These are phyloP conservation scores for Nakaseomyces uthaithaninus DNA, from an alignment of 1,139 yeast genomes.

Conservation along the genomic window DNA sequence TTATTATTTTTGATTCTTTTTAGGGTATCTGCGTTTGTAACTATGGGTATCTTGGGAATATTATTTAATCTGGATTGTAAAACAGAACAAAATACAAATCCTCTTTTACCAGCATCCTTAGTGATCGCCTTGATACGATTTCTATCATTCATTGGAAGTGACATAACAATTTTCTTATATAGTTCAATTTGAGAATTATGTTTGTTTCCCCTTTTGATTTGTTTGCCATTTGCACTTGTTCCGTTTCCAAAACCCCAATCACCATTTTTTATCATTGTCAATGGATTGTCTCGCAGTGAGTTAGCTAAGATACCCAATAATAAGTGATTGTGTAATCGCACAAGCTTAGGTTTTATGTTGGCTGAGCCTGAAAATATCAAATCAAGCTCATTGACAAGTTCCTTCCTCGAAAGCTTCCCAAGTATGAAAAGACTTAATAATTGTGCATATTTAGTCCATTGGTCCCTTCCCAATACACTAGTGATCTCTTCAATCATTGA, in stretches of 20 bases:
- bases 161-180: slow-evolving; percentile 78
- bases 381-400: slow-evolving; percentile 38
- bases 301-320: slow-evolving; percentile 77
- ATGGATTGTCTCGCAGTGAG: slow-evolving; percentile 49
- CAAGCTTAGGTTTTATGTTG: slow-evolving; percentile 14
- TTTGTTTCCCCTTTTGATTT: slow-evolving; percentile 24
- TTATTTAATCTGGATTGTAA: slow-evolving; percentile 76
- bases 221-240: slow-evolving; percentile 17
- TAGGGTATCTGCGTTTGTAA: slow-evolving; percentile 37
- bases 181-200: slow-evolving; percentile 58
- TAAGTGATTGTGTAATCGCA: slow-evolving; percentile 68
- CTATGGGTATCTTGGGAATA: slow-evolving; percentile 82
- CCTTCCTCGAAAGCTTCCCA: slow-evolving; percentile 72
- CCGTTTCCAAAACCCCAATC: slow-evolving; percentile 31
- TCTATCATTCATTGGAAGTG: slow-evolving; percentile 77
- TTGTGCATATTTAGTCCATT: slow-evolving; percentile 84
- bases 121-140: slow-evolving; percentile 77
- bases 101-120: slow-evolving; percentile 70
- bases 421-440: slow-evolving; percentile 66
- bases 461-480: slow-evolving; percentile 51
- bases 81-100: slow-evolving; percentile 66
- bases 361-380: slow-evolving; percentile 23
- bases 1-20: slow-evolving; percentile 38
- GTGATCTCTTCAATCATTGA: slow-evolving; percentile 66
- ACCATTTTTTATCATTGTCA: slow-evolving; percentile 18